Evolutionary conservation across 768 basidiomycete genomes (phyloP), one percentile per base, ranked within the genome.

Genomic region (Xerocomus potaroensis): DNA sequence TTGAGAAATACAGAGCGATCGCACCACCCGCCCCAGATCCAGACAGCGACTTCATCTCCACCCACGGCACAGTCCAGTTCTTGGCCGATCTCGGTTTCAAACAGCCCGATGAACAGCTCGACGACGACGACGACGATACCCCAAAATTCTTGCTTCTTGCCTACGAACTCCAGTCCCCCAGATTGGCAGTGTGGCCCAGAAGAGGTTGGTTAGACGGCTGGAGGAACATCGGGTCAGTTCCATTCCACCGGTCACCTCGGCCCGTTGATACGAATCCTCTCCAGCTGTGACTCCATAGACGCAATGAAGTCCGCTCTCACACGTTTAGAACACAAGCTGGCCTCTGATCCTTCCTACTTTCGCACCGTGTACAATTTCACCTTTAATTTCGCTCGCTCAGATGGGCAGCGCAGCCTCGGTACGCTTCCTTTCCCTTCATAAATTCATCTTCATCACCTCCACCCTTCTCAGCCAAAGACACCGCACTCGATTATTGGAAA

Each of bases 321-420:
- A 3, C 70, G 69, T 40, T 66, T 93, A 44, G 74, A 81, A 42
- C 61, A 70, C 27, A 78, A 76, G 57, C 78, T 93, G 26, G 76
- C 70, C n/a, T 69, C 72, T 1, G 83, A 91, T 55, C 69, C 79
- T 0, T 68, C 62, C 0, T 89, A 89, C 67, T 94, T 92, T 67
- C 73, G 72, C 47, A 76, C 78, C 43, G 87, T 95, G 5, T 95
- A 93, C 68, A 76, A 74, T 46, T 80, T 80, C 60, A 85, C 88
- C 0, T 95, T 94, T 57, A 80, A 83, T 42, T 91, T 93, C 68
- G 85, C 84, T 23, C 78, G 81, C 35, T 59, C 72, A 32, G 79
- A 84, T 43, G 89, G 89, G 1, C 88, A 91, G 62, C 77, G 91
- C 50, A 90, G 86, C 66, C 72, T 94, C 36, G 79, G 88, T 83